phyloP scores from a whole-genome alignment of 148 eudicot species.

The Hydrangea macrophylla region DNA sequence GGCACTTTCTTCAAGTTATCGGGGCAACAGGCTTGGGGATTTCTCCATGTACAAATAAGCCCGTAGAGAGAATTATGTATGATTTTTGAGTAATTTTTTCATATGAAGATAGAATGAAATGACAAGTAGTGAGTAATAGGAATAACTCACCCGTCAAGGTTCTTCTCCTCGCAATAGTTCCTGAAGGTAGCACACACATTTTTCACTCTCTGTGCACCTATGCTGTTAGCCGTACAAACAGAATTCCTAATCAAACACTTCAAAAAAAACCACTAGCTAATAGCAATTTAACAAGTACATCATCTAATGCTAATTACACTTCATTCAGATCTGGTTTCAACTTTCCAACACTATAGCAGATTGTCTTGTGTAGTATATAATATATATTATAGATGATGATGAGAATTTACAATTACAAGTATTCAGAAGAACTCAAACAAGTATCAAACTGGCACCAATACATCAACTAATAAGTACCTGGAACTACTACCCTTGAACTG shows the following conservation, averaged over 20 bases:
- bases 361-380: no score
- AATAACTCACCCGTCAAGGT: constrained; percentile 46
- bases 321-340: not conserved
- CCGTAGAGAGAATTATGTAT: no score
- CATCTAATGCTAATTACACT: not conserved
- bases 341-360: no score
- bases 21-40: no score
- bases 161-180: constrained; percentile 42
- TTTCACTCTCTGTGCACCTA: constrained; percentile 51
- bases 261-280: not conserved
- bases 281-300: not conserved
- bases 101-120: no score
- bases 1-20: no score
- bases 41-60: no score
- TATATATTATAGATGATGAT: no score
- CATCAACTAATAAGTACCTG: constrained; percentile 31
- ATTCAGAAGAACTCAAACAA: not conserved
- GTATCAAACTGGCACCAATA: not conserved
- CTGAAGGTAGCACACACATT: constrained; percentile 39
- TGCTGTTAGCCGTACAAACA: constrained; percentile 30
- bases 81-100: no score
- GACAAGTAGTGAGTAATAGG: not conserved
- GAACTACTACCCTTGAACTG: constrained; percentile 70
- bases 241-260: not conserved
- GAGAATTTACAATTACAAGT: not conserved